These are phyloP conservation scores for Penicillium italicum DNA, from an alignment of 2,329 filamentous ascomycete species.

Conservation along the genomic window DNA sequence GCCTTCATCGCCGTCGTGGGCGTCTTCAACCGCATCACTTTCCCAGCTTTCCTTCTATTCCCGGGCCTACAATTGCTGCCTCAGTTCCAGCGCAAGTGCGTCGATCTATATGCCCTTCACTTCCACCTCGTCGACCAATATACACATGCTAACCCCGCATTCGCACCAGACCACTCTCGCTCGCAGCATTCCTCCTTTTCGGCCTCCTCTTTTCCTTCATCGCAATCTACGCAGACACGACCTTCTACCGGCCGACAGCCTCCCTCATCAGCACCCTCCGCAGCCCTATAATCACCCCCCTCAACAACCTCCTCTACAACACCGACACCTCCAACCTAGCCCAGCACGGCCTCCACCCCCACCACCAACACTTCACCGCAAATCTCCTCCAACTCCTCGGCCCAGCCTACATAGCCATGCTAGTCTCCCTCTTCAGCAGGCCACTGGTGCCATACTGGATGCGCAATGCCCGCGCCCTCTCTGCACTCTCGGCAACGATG, in stretches of 20 bases:
- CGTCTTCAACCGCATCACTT: conserved; percentile 94
- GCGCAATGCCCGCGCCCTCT: conserved; percentile 41
- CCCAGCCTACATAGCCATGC: conserved; percentile 58
- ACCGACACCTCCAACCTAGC: conserved; percentile 66
- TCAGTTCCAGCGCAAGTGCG: conserved; percentile 77
- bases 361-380: conserved; percentile 70
- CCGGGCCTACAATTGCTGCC: conserved; percentile 79
- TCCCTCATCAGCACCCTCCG: conserved; percentile 43
- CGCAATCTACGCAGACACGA: conserved; percentile 78
- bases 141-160: conserved; percentile 10
- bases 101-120: conserved; percentile 9
- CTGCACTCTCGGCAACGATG: conserved; percentile 43
- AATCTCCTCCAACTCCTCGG: conserved; percentile 71
- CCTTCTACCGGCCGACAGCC: conserved; percentile 61
- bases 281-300: conserved; percentile 67
- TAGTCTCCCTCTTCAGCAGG: conserved; percentile 48
- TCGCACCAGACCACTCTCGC: conserved; percentile 50
- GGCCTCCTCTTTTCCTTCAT: conserved; percentile 65
- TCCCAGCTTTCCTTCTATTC: conserved; percentile 85
- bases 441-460: conserved; percentile 31
- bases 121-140: conserved; percentile 1
- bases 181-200: conserved; percentile 62
- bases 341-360: conserved; percentile 71
- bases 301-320: conserved; percentile 77
- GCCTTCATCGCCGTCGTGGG: conserved; percentile 80